phyloP scores from a whole-genome alignment of 169 alveolate genomes.

The Toxoplasma gondii region DNA sequence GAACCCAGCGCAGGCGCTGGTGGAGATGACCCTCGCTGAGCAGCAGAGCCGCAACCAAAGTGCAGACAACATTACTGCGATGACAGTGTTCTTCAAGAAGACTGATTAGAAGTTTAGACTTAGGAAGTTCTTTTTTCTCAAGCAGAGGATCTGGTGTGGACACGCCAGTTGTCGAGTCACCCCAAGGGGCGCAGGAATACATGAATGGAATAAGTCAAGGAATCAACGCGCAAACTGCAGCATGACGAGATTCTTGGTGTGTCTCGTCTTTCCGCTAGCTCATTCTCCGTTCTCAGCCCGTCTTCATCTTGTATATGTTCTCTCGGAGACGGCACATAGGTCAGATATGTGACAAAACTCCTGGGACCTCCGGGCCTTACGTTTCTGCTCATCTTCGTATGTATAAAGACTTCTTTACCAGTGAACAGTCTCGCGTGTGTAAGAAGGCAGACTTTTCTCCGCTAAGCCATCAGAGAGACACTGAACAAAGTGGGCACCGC shows the following conservation, averaged over 20 bases:
- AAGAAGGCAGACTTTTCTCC: not conserved
- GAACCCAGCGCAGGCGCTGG: slow-evolving; percentile 63
- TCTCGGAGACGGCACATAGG: not conserved
- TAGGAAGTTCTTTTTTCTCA: not conserved
- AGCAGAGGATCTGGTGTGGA: not conserved
- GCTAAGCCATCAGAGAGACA: not conserved
- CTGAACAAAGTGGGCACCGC: no score
- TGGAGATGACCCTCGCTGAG: slow-evolving; percentile 50
- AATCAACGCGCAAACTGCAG: not conserved
- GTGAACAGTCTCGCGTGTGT: not conserved
- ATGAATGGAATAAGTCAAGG: not conserved
- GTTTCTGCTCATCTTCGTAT: not conserved
- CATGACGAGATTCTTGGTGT: not conserved
- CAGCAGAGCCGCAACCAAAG: slow-evolving; percentile 51
- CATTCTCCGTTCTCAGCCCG: not conserved
- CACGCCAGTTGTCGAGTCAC: not conserved
- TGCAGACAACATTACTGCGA: slow-evolving; percentile 65
- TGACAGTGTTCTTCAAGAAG: slow-evolving; percentile 37
- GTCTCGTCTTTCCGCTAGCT: not conserved
- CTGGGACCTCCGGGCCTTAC: not conserved
- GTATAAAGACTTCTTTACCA: not conserved
- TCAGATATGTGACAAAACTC: not conserved
- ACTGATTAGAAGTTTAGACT: not conserved
- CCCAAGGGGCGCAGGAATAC: not conserved
- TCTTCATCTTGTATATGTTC: not conserved